Evolutionary conservation across 495 filamentous ascomycete genomes (phyloP).

Genomic region (Penicillium diatomitis): DNA sequence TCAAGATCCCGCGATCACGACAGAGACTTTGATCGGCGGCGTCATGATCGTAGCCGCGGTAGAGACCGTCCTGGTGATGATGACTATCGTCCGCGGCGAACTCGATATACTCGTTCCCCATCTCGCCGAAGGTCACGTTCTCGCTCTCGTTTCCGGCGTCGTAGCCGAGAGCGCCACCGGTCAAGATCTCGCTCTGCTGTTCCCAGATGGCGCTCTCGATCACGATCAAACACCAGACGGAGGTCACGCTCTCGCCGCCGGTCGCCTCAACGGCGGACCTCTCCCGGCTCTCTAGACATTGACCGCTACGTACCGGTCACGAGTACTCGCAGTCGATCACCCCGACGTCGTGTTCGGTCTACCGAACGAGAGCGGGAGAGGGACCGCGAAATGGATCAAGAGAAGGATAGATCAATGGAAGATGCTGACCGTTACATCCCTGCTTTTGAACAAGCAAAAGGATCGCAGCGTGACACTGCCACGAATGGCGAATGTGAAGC

Average conservation of each 20-base stretch:
- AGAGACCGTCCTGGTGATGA: conserved; percentile 19
- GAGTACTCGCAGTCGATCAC: conserved; percentile 36
- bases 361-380: conserved; percentile 19
- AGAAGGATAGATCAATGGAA: no score
- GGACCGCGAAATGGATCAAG: neutral
- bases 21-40: conserved; percentile 15
- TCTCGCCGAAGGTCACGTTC: conserved; percentile 13
- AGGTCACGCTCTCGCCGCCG: conserved; percentile 23
- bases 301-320: conserved; percentile 43
- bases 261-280: conserved; percentile 15
- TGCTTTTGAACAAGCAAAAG: conserved; percentile 23
- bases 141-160: conserved; percentile 10
- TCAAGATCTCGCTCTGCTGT: conserved; percentile 8
- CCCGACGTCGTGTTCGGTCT: conserved; percentile 34
- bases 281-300: conserved; percentile 32
- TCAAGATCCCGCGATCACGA: conserved; percentile 20
- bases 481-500: conserved; percentile 8
- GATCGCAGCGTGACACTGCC: conserved; percentile 8
- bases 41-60: conserved; percentile 21
- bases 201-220: conserved; percentile 18
- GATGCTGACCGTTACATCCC: conserved; percentile 52
- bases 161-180: conserved; percentile 11
- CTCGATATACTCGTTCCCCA: conserved; percentile 16
- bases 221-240: conserved; percentile 16
- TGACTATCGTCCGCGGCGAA: conserved; percentile 19